Evolutionary conservation across 2,329 filamentous ascomycete species (phyloP).

Genomic region (Penicillium sp.): DNA sequence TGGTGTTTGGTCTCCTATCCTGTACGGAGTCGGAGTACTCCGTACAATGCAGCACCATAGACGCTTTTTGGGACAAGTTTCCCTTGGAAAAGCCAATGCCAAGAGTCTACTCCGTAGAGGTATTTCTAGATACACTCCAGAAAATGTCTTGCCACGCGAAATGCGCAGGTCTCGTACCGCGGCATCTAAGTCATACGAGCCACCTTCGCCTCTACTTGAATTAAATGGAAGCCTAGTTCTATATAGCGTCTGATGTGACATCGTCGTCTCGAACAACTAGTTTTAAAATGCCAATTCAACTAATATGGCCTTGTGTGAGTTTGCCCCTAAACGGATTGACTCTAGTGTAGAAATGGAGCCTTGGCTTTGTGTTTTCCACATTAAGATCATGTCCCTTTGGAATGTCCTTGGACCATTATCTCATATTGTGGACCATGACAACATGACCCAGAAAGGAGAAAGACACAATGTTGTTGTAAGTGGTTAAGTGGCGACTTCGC

Average conservation of each 20-base stretch:
- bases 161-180: neutral
- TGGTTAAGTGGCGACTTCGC: neutral
- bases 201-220: neutral
- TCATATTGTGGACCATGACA: neutral
- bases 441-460: neutral
- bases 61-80: neutral
- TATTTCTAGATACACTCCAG: neutral
- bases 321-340: slow-evolving; percentile 1
- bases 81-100: neutral
- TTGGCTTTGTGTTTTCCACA: neutral
- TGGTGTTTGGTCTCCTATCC: neutral
- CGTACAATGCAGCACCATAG: neutral
- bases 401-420: neutral
- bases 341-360: slow-evolving; percentile 1
- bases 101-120: neutral
- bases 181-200: neutral
- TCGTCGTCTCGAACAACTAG: neutral
- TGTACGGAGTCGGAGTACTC: neutral
- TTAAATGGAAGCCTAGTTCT: neutral
- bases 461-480: neutral
- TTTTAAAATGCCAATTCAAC: neutral
- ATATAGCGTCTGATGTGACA: neutral
- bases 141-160: neutral
- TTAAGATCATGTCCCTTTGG: neutral
- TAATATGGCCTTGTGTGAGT: neutral